phyloP scores from a whole-genome alignment of 2,329 filamentous ascomycete genomes.

The Aspergillus sp. region DNA sequence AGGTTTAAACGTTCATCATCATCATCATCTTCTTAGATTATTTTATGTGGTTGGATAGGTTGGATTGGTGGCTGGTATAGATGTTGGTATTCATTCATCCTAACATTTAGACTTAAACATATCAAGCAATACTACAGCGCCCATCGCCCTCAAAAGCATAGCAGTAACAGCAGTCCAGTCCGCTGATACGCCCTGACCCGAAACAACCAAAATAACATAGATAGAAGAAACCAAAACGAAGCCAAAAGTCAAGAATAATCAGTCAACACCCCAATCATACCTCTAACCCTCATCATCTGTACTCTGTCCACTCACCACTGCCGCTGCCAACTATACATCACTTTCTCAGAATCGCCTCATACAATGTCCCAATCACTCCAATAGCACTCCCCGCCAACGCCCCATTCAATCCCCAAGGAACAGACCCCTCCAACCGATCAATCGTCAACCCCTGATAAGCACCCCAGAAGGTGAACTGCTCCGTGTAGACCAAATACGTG shows the following conservation, averaged over 20 bases:
- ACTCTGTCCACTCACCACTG: background rate
- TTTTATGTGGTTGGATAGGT: too few relatives aligned
- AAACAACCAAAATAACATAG: too few relatives aligned
- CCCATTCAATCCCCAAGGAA: constrained; percentile 43
- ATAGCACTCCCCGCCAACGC: constrained; percentile 45
- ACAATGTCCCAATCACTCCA: constrained; percentile 45
- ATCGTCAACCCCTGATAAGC: constrained; percentile 40
- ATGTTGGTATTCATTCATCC: background rate
- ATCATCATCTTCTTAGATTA: too few relatives aligned
- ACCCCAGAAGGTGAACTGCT: constrained; percentile 41
- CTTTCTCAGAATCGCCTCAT: constrained; percentile 50
- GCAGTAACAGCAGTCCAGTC: too few relatives aligned
- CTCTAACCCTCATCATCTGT: too few relatives aligned
- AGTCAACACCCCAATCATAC: too few relatives aligned
- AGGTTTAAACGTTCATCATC: constrained; percentile 34
- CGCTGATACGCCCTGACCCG: too few relatives aligned
- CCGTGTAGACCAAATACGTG: constrained; percentile 76
- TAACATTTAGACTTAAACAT: background rate
- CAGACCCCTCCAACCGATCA: constrained; percentile 38
- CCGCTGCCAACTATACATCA: constrained; percentile 17
- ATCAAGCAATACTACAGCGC: too few relatives aligned
- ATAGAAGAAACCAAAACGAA: too few relatives aligned
- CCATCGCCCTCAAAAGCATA: too few relatives aligned
- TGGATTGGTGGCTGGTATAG: background rate
- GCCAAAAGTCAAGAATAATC: too few relatives aligned